Evolutionary conservation across 2,329 filamentous ascomycete species (phyloP).

Genomic region (Verticillium alfalfae): DNA sequence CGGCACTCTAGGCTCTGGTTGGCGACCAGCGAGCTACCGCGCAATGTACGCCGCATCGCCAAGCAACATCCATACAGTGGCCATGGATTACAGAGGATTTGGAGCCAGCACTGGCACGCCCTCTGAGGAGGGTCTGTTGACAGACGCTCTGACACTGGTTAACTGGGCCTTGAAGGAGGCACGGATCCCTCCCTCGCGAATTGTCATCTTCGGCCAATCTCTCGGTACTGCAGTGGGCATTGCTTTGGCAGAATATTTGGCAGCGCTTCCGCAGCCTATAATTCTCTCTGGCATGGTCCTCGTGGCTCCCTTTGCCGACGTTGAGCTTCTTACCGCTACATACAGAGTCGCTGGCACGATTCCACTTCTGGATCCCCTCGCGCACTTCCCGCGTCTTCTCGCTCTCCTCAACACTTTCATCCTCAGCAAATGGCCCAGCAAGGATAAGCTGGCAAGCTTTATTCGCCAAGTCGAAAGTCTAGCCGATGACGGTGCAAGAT

Average conservation of each 20-base stretch:
- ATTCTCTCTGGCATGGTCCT: slow-evolving; percentile 50
- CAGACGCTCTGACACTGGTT: slow-evolving; percentile 45
- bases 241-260: slow-evolving; percentile 22
- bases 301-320: slow-evolving; percentile 51
- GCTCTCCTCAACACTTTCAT: slow-evolving; percentile 41
- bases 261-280: slow-evolving; percentile 23
- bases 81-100: slow-evolving; percentile 59
- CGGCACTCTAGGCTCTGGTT: no score
- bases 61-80: slow-evolving; percentile 48
- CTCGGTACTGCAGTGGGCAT: slow-evolving; percentile 45
- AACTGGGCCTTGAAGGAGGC: slow-evolving; percentile 49
- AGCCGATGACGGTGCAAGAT: slow-evolving; percentile 15
- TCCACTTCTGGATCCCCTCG: slow-evolving; percentile 47
- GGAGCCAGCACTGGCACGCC: slow-evolving; percentile 46
- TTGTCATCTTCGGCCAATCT: slow-evolving; percentile 55
- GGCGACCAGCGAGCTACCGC: slow-evolving; percentile 47
- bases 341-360: slow-evolving; percentile 51
- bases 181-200: slow-evolving; percentile 45
- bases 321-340: slow-evolving; percentile 46
- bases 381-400: slow-evolving; percentile 38
- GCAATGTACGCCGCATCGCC: slow-evolving; percentile 45
- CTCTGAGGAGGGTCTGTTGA: slow-evolving; percentile 47
- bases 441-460: slow-evolving; percentile 34
- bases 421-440: slow-evolving; percentile 43
- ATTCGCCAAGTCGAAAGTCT: slow-evolving; percentile 18